Conservation (phyloP, 495 filamentous ascomycete species). For the Penicillium taxi region DNA sequence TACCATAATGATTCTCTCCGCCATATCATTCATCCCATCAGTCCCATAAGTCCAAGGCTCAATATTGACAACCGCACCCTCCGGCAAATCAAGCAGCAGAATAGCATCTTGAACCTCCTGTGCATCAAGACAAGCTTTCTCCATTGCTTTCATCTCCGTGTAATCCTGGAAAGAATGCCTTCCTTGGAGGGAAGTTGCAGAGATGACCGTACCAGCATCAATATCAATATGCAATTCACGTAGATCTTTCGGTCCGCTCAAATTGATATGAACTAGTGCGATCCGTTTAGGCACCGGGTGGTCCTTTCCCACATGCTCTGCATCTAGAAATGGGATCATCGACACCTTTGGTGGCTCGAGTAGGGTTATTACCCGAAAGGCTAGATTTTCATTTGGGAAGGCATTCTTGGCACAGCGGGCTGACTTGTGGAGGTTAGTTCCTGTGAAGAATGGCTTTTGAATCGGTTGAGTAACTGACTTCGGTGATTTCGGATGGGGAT, state of each 20-base stretch:
- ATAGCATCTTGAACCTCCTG: slow-evolving; percentile 17
- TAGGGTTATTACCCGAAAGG: slow-evolving; percentile 19
- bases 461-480: no score
- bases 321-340: slow-evolving; percentile 21
- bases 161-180: no score
- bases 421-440: no score
- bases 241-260: neutral
- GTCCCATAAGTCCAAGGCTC: slow-evolving; percentile 36
- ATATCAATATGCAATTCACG: no score
- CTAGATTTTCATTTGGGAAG: slow-evolving; percentile 3
- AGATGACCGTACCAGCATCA: no score
- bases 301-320: slow-evolving; percentile 9
- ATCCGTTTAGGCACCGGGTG: neutral
- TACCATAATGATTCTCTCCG: slow-evolving; percentile 23
- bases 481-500: neutral
- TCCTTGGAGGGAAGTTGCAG: no score
- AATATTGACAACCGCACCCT: slow-evolving; percentile 20
- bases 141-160: slow-evolving; percentile 27
- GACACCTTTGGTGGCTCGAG: slow-evolving; percentile 21
- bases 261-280: neutral
- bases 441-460: no score
- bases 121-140: slow-evolving; percentile 20
- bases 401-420: slow-evolving; percentile 14
- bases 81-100: slow-evolving; percentile 20
- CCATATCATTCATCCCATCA: slow-evolving; percentile 35